Evolutionary conservation across 140 eudicot genomes (phyloP).

Genomic region (Cichorium intybus): DNA sequence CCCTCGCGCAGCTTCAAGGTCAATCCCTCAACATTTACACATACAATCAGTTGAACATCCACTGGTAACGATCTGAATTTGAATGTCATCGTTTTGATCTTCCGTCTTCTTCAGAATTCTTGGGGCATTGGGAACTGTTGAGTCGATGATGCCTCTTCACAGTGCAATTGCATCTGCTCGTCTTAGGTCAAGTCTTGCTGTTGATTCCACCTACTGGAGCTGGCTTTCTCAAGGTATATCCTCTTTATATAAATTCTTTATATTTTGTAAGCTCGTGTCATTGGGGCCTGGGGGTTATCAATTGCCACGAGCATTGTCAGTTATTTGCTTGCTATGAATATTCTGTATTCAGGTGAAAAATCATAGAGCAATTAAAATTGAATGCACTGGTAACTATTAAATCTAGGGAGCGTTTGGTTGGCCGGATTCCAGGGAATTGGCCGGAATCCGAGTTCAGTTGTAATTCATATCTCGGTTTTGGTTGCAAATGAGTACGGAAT

Average conservation of each 20-base stretch:
- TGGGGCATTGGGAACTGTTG: slow-evolving; percentile 48
- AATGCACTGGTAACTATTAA: too few relatives aligned
- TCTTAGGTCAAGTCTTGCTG: slow-evolving; percentile 58
- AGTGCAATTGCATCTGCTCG: slow-evolving; percentile 77
- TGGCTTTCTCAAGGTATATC: slow-evolving; percentile 69
- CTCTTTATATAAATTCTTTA: neutral
- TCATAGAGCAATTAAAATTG: neutral
- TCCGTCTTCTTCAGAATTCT: slow-evolving; percentile 36
- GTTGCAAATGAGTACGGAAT: too few relatives aligned
- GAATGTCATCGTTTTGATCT: neutral
- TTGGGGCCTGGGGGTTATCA: neutral
- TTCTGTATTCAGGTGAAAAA: too few relatives aligned
- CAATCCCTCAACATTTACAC: neutral
- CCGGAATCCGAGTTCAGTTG: too few relatives aligned
- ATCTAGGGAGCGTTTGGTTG: too few relatives aligned
- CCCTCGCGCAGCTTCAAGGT: slow-evolving; percentile 65
- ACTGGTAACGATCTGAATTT: neutral
- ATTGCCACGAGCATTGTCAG: too few relatives aligned
- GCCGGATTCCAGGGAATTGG: too few relatives aligned
- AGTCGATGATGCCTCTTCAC: slow-evolving; percentile 81
- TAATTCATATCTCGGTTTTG: too few relatives aligned
- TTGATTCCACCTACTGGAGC: slow-evolving; percentile 72
- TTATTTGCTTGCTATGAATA: neutral
- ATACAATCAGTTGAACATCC: neutral
- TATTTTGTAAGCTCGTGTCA: neutral